Percentiles rank a stretch among this genome's conserved stretches.
Conservation (phyloP, 768 basidiomycete genomes). For the Lactifluus volemus region DNA sequence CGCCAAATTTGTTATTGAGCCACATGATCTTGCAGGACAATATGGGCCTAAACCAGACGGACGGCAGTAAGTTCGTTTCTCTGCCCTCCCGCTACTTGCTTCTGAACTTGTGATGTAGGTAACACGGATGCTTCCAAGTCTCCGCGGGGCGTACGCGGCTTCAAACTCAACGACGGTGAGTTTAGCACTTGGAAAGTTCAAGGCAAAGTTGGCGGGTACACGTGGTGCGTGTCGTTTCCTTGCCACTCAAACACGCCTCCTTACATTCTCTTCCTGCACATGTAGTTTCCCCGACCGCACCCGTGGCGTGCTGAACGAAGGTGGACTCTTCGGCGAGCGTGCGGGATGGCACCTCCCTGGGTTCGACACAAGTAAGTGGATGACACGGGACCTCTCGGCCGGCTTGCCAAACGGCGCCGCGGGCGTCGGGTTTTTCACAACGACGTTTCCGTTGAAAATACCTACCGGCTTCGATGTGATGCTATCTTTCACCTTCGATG, state of each 20-base stretch:
- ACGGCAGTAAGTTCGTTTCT: constrained; percentile 29
- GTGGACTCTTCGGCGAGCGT: constrained; percentile 37
- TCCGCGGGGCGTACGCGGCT: constrained; percentile 73
- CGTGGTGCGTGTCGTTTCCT: constrained; percentile 22
- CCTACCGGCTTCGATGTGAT: constrained; percentile 54
- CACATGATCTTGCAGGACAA: constrained; percentile 45
- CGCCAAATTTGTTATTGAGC: background rate
- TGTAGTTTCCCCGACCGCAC: constrained; percentile 62
- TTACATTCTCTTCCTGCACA: background rate
- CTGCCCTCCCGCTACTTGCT: constrained; percentile 11
- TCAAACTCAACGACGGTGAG: constrained; percentile 52
- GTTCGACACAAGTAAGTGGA: constrained; percentile 57
- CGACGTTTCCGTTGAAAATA: constrained; percentile 57
- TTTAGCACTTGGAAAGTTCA: constrained; percentile 37
- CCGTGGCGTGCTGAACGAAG: constrained; percentile 39
- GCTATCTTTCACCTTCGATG: constrained; percentile 64
- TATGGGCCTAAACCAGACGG: constrained; percentile 65
- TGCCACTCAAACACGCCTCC: background rate
- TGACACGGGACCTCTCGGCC: constrained; percentile 40
- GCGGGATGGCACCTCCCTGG: constrained; percentile 44
- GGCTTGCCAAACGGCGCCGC: constrained; percentile 51
- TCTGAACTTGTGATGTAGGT: constrained; percentile 21
- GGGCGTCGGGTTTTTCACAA: constrained; percentile 77
- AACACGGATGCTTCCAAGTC: constrained; percentile 52
- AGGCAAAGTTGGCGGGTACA: constrained; percentile 38